Conservation (phyloP, 106 monocot species). For the Acanthochlamys bracteata region DNA sequence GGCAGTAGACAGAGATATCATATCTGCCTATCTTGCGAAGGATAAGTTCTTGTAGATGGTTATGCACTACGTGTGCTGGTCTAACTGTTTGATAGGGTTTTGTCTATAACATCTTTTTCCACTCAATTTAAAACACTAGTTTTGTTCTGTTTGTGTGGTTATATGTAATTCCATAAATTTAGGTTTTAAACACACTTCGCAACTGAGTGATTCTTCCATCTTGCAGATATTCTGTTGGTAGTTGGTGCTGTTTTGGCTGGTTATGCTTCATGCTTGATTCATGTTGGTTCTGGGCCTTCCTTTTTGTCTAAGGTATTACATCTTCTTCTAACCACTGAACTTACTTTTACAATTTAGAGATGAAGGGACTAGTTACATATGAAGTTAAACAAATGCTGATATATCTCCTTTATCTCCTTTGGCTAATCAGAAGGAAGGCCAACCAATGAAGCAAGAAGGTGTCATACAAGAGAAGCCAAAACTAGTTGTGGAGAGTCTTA, state of each 20-base stretch:
- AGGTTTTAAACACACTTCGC: no score
- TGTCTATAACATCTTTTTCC: no score
- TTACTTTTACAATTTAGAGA: no score
- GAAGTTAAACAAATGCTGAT: conserved; percentile 9
- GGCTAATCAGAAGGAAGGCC: not conserved
- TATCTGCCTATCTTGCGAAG: no score
- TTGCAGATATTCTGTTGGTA: conserved; percentile 73
- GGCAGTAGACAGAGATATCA: no score
- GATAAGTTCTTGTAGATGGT: no score
- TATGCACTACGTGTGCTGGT: no score
- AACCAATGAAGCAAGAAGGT: conserved; percentile 4
- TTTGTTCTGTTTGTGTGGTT: no score
- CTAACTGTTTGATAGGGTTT: no score
- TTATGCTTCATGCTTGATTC: conserved; percentile 69
- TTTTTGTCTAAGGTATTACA: conserved; percentile 30
- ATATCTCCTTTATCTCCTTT: not conserved
- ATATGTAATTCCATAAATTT: no score
- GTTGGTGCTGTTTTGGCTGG: conserved; percentile 82
- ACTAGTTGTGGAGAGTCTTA: conserved; percentile 54
- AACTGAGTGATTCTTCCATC: not conserved
- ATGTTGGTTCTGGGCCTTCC: conserved; percentile 57
- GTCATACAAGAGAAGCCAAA: conserved; percentile 19
- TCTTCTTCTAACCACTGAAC: not conserved
- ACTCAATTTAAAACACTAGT: no score
- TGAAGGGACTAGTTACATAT: conserved; percentile 26